These are phyloP conservation scores for Ormosia emarginata DNA, from an alignment of 306 rosid species.

Conservation along the genomic window DNA sequence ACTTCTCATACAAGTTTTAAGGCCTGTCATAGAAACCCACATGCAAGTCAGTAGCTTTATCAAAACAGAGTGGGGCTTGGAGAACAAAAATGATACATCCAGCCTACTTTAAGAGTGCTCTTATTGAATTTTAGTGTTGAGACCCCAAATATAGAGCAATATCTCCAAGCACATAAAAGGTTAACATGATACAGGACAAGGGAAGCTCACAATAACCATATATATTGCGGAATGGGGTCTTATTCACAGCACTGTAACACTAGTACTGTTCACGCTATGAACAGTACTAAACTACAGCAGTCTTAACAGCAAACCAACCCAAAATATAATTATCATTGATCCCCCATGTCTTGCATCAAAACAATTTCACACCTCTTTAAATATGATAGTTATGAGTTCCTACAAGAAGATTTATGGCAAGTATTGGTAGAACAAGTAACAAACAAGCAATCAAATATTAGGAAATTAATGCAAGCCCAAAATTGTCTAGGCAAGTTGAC, in stretches of 20 bases:
- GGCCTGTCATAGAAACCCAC: constrained; percentile 53
- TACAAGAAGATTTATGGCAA: not conserved
- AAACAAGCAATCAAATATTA: not conserved
- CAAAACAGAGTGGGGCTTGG: not conserved
- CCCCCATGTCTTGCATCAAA: not conserved
- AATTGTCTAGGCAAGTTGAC: constrained; percentile 3
- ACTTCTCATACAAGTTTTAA: constrained; percentile 67
- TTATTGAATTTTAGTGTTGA: constrained; percentile 7
- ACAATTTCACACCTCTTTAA: not conserved
- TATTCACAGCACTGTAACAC: not conserved
- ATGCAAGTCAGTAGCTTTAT: constrained; percentile 11
- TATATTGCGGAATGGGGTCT: not conserved
- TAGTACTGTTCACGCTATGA: not conserved
- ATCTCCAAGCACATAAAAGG: not conserved
- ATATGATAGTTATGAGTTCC: not conserved
- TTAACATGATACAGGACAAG: not conserved
- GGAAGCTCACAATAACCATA: not conserved
- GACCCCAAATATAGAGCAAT: not conserved
- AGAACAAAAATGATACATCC: not conserved
- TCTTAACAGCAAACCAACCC: not conserved
- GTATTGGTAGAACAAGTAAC: not conserved
- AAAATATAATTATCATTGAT: not conserved
- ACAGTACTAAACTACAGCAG: not conserved
- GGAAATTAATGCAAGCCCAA: not conserved
- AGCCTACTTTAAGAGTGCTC: not conserved